Conservation (phyloP, 2,329 filamentous ascomycete genomes). For the Fusarium verticillioides region DNA sequence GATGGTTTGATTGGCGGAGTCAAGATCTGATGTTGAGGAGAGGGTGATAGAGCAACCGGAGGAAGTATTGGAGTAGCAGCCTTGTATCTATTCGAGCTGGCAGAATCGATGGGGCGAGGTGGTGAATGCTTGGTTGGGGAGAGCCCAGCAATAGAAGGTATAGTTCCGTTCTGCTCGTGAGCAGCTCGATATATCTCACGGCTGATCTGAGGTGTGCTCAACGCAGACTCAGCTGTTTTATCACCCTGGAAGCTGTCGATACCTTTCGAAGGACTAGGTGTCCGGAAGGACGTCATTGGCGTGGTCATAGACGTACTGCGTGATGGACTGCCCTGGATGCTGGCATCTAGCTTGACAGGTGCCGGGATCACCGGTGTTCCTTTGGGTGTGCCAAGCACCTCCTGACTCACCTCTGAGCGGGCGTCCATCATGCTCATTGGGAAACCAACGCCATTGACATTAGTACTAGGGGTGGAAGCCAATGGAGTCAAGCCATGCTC, state of each 20-base stretch:
- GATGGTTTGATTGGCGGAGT: conserved; percentile 68
- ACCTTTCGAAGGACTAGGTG: conserved; percentile 40
- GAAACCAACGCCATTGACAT: conserved; percentile 23
- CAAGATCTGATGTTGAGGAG: conserved; percentile 65
- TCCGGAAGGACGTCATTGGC: conserved; percentile 35
- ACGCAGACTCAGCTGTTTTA: conserved; percentile 39
- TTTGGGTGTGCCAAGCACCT: conserved; percentile 15
- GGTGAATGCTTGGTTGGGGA: conserved; percentile 66
- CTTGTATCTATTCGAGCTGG: conserved; percentile 44
- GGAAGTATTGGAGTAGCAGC: conserved; percentile 62
- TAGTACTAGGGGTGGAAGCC: conserved; percentile 19
- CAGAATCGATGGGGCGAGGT: conserved; percentile 48
- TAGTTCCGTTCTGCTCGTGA: conserved; percentile 49
- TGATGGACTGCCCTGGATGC: conserved; percentile 22
- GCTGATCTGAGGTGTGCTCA: conserved; percentile 45
- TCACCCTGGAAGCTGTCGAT: conserved; percentile 40
- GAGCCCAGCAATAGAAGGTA: conserved; percentile 57
- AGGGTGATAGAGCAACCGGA: conserved; percentile 68
- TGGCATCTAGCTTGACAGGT: conserved; percentile 39
- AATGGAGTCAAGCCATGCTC: conserved; percentile 22
- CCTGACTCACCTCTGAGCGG: conserved; percentile 10
- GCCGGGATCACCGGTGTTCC: conserved; percentile 37
- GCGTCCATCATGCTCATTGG: conserved; percentile 2
- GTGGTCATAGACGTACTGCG: conserved; percentile 20
- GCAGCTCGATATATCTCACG: conserved; percentile 44